phyloP scores from a whole-genome alignment of 2,329 filamentous ascomycete species.

The Ambrosiella cleistominuta region DNA sequence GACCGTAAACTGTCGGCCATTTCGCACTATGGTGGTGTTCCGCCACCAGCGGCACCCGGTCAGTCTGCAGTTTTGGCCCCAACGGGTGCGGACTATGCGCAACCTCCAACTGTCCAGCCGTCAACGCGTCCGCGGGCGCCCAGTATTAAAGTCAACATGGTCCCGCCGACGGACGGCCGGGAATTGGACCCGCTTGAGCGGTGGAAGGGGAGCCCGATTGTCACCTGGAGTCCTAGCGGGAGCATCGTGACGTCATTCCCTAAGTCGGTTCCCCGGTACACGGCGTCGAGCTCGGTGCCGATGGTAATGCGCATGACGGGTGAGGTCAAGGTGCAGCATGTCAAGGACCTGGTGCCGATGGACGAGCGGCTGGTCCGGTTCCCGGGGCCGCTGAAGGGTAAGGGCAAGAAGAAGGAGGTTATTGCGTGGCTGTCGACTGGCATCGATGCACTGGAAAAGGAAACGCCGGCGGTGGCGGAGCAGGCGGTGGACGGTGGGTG shows the following conservation, averaged over 20 bases:
- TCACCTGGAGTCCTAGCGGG: constrained; percentile 79
- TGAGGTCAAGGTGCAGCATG: constrained; percentile 58
- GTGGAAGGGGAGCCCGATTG: constrained; percentile 78
- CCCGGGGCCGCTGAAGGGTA: constrained; percentile 74
- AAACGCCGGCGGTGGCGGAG: constrained; percentile 31
- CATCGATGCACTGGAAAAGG: constrained; percentile 56
- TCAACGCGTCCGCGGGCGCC: constrained; percentile 30
- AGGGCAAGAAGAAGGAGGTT: constrained; percentile 91
- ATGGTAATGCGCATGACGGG: constrained; percentile 70
- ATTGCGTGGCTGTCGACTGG: constrained; percentile 61
- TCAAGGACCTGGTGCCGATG: constrained; percentile 56
- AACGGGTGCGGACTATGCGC: constrained; percentile 3
- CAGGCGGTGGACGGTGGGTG: constrained; percentile 31
- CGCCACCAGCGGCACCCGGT: constrained; percentile 15
- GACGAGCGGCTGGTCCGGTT: constrained; percentile 62
- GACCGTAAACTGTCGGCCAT: constrained; percentile 37
- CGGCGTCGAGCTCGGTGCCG: constrained; percentile 51
- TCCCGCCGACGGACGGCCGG: constrained; percentile 46
- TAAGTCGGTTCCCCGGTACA: constrained; percentile 72
- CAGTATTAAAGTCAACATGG: constrained; percentile 38
- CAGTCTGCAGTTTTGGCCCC: constrained; percentile 5
- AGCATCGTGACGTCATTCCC: constrained; percentile 72
- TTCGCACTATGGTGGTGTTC: constrained; percentile 22
- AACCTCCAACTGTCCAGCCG: constrained; percentile 12
- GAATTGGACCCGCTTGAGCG: constrained; percentile 64